phyloP scores from a whole-genome alignment of 2,329 filamentous ascomycete species.

The Alternaria arbusti region DNA sequence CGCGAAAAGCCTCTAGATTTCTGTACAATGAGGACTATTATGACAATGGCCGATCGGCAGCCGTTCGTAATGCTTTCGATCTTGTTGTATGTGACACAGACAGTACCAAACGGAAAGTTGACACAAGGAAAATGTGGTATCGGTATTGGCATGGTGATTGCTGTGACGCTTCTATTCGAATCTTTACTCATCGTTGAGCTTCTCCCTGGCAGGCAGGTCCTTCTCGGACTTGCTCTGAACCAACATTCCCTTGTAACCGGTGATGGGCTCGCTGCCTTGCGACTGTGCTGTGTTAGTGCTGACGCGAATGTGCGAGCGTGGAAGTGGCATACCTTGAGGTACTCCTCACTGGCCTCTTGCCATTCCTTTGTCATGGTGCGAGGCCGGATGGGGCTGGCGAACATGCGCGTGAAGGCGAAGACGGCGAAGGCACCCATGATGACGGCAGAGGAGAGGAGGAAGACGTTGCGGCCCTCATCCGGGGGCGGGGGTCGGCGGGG shows the following conservation, averaged over 20 bases:
- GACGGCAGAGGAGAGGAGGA: conserved; percentile 74
- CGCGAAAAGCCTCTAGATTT: conserved; percentile 45
- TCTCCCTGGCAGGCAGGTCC: conserved; percentile 29
- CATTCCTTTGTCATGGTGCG: conserved; percentile 95
- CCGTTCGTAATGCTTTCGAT: conserved; percentile 32
- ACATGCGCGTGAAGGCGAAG: conserved; percentile 74
- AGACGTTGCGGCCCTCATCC: conserved; percentile 81
- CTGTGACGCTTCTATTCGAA: conserved; percentile 24
- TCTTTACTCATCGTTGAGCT: conserved; percentile 44
- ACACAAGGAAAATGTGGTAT: conserved; percentile 46
- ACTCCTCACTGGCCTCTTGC: conserved; percentile 95
- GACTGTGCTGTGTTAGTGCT: conserved; percentile 33
- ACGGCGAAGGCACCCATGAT: conserved; percentile 70
- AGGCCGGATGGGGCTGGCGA: conserved; percentile 70
- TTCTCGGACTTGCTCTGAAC: conserved; percentile 48
- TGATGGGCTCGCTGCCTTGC: conserved; percentile 49
- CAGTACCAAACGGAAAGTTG: conserved; percentile 45
- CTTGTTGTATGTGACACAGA: conserved; percentile 42
- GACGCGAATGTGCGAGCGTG: not conserved
- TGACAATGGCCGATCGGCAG: conserved; percentile 40
- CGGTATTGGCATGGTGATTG: conserved; percentile 39
- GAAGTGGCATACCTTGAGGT: conserved; percentile 75
- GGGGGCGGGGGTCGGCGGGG: conserved; percentile 83
- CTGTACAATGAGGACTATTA: conserved; percentile 49
- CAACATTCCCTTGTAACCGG: conserved; percentile 49